Base-by-base conservation (phyloP, 495 filamentous ascomycete genomes). In the Lasiosphaeria ovina region DNA sequence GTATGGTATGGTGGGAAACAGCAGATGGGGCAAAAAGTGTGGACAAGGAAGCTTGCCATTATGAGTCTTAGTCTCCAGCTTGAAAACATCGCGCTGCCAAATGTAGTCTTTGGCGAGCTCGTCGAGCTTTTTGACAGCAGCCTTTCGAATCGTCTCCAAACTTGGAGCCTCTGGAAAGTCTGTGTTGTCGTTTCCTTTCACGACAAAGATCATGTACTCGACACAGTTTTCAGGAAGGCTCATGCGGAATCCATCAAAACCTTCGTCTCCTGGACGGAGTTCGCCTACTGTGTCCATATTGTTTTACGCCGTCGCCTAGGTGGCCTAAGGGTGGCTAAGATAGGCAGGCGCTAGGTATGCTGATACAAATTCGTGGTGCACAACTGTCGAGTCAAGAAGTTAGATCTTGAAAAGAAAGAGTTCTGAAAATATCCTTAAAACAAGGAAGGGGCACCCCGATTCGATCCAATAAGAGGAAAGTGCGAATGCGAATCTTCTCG, bases 81-180 rank as follows among this genome's bases (percentile, higher is more conserved):
- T 74, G 61, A 98, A 93, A 4, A 74, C 72, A 24, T 97, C 90
- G 4, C 93, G 85, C 74, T 98, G 94, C 94, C 94, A 98, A 59
- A 98, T 96, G 68, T 96, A 97, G 53, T 89, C 89, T 62, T 86
- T 87, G 44, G 92, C 74, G 31, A 90, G 70, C 24, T 78, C 73
- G 44, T 86, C 85, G 8, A 76, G 79, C 56, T 94, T 72, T 55
- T 85, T 79, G 3, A 79, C 76, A 4, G 89, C 87, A 9, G 82
- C 81, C 68, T 80, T 86, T 62, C 91, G 86, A 4, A 97, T 79
- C n/a, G 81, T 75, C 54, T 88, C 85, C 56, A 98, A 80, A 35
- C 80, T 81, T 10, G 81, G 64, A 12, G 80, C 68, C 17, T 62
- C 35, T 4, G 32, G 5, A 3, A n/a, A 11, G 14, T n/a, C 35